Conservation (phyloP, 2,329 filamentous ascomycete species). For the Aspergillus floridensis region DNA sequence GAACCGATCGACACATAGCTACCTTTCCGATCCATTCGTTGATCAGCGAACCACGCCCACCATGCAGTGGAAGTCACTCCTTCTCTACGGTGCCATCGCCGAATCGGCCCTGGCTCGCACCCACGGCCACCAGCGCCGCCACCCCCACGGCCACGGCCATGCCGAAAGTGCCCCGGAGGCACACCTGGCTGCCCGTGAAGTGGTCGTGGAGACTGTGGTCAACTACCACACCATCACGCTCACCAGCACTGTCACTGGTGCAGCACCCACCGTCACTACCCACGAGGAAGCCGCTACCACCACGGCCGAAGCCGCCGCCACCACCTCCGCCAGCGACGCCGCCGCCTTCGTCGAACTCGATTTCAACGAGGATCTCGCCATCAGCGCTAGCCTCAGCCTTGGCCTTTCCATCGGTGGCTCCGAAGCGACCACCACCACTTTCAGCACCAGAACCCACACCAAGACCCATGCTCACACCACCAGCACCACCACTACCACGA, state of each 20-base stretch:
- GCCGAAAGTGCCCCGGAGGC: conserved; percentile 10
- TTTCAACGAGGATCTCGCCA: not conserved
- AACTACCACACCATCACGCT: conserved; percentile 21
- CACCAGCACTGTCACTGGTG: conserved; percentile 11
- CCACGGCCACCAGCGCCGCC: conserved; percentile 29
- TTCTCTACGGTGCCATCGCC: conserved; percentile 27
- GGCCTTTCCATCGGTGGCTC: not conserved
- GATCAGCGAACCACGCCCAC: conserved; percentile 1
- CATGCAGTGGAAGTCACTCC: conserved; percentile 33
- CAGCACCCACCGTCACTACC: not conserved
- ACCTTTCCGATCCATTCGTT: conserved; percentile 2
- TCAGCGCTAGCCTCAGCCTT: not conserved
- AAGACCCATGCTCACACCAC: not conserved
- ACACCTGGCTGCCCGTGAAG: conserved; percentile 12
- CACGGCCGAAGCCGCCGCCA: conserved; percentile 8
- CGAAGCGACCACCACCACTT: conserved; percentile 6
- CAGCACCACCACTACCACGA: not conserved
- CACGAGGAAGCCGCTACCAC: conserved; percentile 4
- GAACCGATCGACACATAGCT: conserved; percentile 5
- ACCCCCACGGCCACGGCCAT: conserved; percentile 22
- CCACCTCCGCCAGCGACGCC: not conserved
- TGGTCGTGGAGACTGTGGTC: conserved; percentile 11
- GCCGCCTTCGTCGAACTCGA: conserved; percentile 1
- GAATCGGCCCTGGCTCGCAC: conserved; percentile 25
- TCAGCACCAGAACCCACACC: conserved; percentile 4